These are phyloP conservation scores for Elasticomyces elasticus DNA, from an alignment of 495 filamentous ascomycete genomes.

Conservation along the genomic window DNA sequence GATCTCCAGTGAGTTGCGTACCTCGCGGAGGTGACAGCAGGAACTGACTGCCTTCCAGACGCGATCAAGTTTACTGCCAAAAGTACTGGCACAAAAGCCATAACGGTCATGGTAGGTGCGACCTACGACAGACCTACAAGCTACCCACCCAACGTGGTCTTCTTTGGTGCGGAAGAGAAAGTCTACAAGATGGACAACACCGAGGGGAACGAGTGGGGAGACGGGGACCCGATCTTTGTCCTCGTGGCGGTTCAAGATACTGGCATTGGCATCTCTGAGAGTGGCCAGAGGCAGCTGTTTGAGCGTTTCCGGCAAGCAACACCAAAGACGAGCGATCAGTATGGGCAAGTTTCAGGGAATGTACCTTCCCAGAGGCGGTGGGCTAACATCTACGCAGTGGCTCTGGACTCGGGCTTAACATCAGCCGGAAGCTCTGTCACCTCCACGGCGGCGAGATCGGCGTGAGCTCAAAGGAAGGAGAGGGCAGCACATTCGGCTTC, in stretches of 20 bases:
- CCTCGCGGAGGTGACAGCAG: no score
- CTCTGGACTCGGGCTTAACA: slow-evolving; percentile 32
- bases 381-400: no score
- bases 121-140: slow-evolving; percentile 25
- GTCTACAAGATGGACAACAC: slow-evolving; percentile 26
- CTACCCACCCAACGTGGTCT: slow-evolving; percentile 30
- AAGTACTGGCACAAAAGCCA: slow-evolving; percentile 22
- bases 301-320: slow-evolving; percentile 32
- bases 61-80: slow-evolving; percentile 33
- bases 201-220: slow-evolving; percentile 24
- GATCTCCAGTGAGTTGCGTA: no score
- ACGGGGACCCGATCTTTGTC: slow-evolving; percentile 26
- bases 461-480: slow-evolving; percentile 27
- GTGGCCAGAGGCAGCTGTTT: slow-evolving; percentile 29
- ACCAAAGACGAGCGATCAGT: slow-evolving; percentile 30
- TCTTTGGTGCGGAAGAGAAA: slow-evolving; percentile 20
- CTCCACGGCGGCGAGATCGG: slow-evolving; percentile 34
- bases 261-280: slow-evolving; percentile 29
- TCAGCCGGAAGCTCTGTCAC: slow-evolving; percentile 30
- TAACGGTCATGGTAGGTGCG: slow-evolving; percentile 26
- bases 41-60: no score
- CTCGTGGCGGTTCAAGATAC: slow-evolving; percentile 32
- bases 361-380: no score
- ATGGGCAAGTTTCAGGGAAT: no score
- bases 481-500: slow-evolving; percentile 31